Base-by-base conservation (phyloP, 2,329 filamentous ascomycete genomes). In the Colletotrichum spinosum region DNA sequence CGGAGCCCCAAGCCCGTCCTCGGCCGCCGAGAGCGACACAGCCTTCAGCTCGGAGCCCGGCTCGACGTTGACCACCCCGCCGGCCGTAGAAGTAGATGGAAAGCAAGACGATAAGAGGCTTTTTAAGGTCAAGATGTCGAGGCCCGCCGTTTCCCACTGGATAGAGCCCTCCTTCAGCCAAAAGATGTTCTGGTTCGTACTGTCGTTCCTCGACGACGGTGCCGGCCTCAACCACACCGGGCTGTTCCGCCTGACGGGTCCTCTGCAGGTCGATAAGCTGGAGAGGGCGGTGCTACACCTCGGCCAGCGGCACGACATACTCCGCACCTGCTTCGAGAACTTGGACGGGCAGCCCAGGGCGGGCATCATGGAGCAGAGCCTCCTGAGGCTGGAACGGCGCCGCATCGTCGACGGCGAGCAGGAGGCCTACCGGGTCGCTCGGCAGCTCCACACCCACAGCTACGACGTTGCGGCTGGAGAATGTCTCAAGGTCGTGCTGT, bases 181-280 rank as follows among this genome's bases (percentile, higher is more conserved):
- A 15, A 37, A 53, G 34, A 53, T 53, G 35, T 53, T 53, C 37
- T 53, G 37, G 35, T 53, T 53, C n/a, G 37, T 53, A 6, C 37
- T 37, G n/a, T 53, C 34, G 25, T 41, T 34, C 11, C 50, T n/a
- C 50, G 11, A 53, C n/a, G 13, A 33, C 50, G 13, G 25, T 25
- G 25, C 25, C 25, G 25, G 25, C 25, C 50, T 53, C 50, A 53
- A 53, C 15, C 8, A 15, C 50, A 33, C 15, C 12, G 6, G 37
- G 5, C 34, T 25, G 35, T 53, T 38, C 17, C 50, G 15, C n/a
- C 6, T 53, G 50, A 53, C 50, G n/a, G 38, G 51, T 9, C 13
- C 38, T 8, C 6, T 17, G 13, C 9, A 45, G 9, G 13, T 45
- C 2, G 6, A n/a, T 9, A 45, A 15, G 41, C 12, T 45, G 8